phyloP scores from a whole-genome alignment of 805 yeast genomes.

The Soucietia sequanensis region DNA sequence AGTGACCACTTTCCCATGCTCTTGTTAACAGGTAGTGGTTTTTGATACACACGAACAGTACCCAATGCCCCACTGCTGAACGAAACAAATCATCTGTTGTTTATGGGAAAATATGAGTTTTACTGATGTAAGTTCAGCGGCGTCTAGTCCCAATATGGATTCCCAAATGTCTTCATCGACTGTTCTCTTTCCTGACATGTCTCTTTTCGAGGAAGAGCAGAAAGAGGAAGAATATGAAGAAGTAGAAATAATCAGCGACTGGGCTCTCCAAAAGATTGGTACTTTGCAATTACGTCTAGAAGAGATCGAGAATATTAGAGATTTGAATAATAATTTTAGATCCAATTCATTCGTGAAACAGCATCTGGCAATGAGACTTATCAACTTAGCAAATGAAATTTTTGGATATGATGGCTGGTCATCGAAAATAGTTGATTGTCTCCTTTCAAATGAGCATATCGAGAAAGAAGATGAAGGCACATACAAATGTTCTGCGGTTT shows the following conservation, averaged over 20 bases:
- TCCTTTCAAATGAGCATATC: conserved; percentile 10
- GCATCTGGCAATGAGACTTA: conserved; percentile 10
- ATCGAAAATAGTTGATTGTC: conserved; percentile 30
- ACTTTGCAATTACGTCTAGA: conserved; percentile 49
- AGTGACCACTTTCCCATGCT: too few relatives aligned
- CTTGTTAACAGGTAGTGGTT: too few relatives aligned
- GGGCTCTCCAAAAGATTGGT: conserved; percentile 51
- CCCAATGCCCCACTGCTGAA: too few relatives aligned
- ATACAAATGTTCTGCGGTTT: conserved; percentile 18
- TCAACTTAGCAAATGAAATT: conserved; percentile 46
- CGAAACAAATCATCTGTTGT: too few relatives aligned
- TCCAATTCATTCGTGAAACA: conserved; percentile 3
- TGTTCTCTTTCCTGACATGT: conserved; percentile 27
- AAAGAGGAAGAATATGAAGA: conserved; percentile 8
- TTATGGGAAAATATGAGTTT: too few relatives aligned
- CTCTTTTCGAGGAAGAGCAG: conserved; percentile 11
- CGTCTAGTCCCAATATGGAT: too few relatives aligned
- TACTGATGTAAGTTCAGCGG: too few relatives aligned
- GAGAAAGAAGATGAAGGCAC: conserved; percentile 18
- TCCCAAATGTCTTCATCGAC: too few relatives aligned
- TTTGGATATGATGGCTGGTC: conserved; percentile 64
- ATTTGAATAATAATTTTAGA: conserved; percentile 7
- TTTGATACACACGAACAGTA: too few relatives aligned
- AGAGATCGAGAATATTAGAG: conserved; percentile 18
- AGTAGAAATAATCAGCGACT: conserved; percentile 30